phyloP scores from a whole-genome alignment of 2,329 filamentous ascomycete species.

The Sporothrix variecibatus region DNA sequence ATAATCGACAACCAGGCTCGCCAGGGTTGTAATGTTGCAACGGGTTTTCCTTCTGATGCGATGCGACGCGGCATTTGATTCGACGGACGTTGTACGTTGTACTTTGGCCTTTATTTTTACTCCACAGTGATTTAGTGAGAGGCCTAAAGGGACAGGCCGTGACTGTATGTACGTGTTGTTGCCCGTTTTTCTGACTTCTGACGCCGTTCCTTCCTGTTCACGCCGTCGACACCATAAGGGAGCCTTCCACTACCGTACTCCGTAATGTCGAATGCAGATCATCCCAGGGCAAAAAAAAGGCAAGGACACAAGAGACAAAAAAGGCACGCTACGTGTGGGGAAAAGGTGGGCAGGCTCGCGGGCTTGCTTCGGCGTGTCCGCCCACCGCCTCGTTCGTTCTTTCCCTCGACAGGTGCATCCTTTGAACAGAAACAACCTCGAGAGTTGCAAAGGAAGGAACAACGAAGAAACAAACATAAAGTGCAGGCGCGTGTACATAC shows the following conservation, averaged over 20 bases:
- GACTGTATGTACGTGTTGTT: background rate
- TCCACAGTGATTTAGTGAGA: background rate
- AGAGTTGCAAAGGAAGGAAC: background rate
- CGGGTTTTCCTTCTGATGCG: background rate
- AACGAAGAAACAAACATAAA: background rate
- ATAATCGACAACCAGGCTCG: background rate
- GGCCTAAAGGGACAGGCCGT: background rate
- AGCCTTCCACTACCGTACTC: no score
- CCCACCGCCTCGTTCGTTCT: conserved; percentile 2
- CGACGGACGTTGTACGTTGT: background rate
- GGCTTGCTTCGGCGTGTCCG: conserved; percentile 20
- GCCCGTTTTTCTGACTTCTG: background rate
- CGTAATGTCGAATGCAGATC: background rate
- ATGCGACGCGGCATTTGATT: conserved; percentile 1
- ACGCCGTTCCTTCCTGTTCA: background rate
- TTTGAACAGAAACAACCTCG: background rate
- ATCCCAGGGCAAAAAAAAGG: background rate
- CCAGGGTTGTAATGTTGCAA: background rate
- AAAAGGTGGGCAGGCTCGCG: conserved; percentile 6
- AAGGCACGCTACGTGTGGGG: conserved; percentile 1
- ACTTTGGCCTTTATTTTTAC: no score
- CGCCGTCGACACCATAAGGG: background rate
- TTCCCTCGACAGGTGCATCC: background rate
- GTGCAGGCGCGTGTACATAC: background rate
- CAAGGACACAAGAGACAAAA: background rate